Evolutionary conservation across 2,329 filamentous ascomycete genomes (phyloP).

Genomic region (Scedosporium minutisporum): DNA sequence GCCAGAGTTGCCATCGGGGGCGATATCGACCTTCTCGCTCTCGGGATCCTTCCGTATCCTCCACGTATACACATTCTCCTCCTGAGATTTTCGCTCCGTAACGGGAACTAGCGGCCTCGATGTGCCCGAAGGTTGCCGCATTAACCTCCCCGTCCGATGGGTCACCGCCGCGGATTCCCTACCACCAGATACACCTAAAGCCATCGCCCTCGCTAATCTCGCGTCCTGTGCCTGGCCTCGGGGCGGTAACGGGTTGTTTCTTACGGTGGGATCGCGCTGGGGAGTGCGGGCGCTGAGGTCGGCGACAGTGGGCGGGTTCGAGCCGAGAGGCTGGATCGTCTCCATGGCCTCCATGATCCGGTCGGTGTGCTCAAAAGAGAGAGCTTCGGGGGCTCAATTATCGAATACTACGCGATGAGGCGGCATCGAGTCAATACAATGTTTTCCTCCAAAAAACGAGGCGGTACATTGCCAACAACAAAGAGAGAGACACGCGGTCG

Average conservation of each 20-base stretch:
- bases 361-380: not conserved
- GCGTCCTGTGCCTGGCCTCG: not conserved
- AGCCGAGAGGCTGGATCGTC: conserved; percentile 3
- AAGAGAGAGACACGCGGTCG: not conserved
- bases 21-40: conserved; percentile 43
- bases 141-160: conserved; percentile 7
- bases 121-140: conserved; percentile 8
- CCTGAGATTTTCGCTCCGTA: conserved; percentile 32
- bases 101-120: conserved; percentile 11
- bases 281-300: not conserved
- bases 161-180: not conserved
- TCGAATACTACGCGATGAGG: not conserved
- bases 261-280: not conserved
- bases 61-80: conserved; percentile 23
- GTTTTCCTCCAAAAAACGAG: not conserved
- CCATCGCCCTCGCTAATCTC: not conserved
- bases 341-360: not conserved
- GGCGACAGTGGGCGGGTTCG: conserved; percentile 1
- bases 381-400: conserved; percentile 4
- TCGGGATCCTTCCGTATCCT: conserved; percentile 44
- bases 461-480: not conserved
- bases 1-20: conserved; percentile 51
- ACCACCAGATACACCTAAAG: not conserved
- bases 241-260: not conserved
- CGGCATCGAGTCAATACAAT: not conserved